A percentile compares a stretch with the other conserved stretches of the same genome.
These are phyloP conservation scores for Trametes polyzona DNA, from an alignment of 1,284 basidiomycete genomes.

Conservation along the genomic window DNA sequence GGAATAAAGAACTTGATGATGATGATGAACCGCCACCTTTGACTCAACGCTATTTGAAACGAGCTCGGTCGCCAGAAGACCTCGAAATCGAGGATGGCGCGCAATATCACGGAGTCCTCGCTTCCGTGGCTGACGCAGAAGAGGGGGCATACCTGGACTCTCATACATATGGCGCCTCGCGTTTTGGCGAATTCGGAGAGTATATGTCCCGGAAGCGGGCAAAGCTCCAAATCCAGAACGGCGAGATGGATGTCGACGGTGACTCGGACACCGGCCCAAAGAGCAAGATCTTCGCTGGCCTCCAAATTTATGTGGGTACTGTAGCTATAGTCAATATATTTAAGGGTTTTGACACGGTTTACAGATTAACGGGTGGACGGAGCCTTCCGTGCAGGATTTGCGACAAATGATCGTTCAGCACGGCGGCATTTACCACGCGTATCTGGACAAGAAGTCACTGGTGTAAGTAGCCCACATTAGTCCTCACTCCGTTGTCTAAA, in stretches of 20 bases:
- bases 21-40: conserved; percentile 16
- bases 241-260: conserved; percentile 48
- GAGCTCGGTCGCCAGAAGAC: conserved; percentile 23
- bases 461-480: conserved; percentile 53
- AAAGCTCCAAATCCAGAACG: conserved; percentile 88
- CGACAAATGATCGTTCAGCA: conserved; percentile 80
- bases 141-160: conserved; percentile 28
- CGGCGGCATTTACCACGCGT: conserved; percentile 85
- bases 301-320: conserved; percentile 78
- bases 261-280: conserved; percentile 32
- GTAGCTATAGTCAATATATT: neutral
- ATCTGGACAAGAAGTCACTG: conserved; percentile 77
- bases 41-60: conserved; percentile 26
- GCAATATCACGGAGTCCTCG: conserved; percentile 23
- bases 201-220: conserved; percentile 91
- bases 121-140: conserved; percentile 22
- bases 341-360: neutral
- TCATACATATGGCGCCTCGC: conserved; percentile 76
- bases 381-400: conserved; percentile 86
- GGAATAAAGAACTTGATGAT: neutral
- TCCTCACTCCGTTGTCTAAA: neutral
- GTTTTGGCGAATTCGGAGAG: conserved; percentile 83
- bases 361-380: conserved; percentile 90
- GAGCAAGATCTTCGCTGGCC: conserved; percentile 68
- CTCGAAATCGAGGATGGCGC: conserved; percentile 25